Conservation (phyloP, 495 filamentous ascomycete genomes). For the Pyrenula aspistea region DNA sequence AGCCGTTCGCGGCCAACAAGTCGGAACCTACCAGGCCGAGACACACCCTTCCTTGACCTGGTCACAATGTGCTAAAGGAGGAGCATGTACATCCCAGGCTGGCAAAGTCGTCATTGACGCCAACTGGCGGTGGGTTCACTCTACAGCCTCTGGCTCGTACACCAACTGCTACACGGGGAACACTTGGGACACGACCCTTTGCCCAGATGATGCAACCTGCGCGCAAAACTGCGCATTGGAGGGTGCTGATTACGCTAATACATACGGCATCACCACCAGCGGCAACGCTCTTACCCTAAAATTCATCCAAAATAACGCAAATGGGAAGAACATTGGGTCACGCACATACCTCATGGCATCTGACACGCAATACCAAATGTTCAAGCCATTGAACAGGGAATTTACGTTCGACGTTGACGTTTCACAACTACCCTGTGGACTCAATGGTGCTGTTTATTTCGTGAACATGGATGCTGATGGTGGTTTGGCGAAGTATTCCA, state of each 20-base stretch:
- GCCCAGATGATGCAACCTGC: slow-evolving; percentile 40
- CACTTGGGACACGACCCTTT: slow-evolving; percentile 42
- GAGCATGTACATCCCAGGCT: slow-evolving; percentile 36
- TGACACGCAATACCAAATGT: slow-evolving; percentile 44
- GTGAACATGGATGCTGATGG: slow-evolving; percentile 53
- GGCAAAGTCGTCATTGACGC: slow-evolving; percentile 51
- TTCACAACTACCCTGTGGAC: slow-evolving; percentile 52
- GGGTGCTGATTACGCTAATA: slow-evolving; percentile 42
- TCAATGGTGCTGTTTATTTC: slow-evolving; percentile 64
- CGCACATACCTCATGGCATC: slow-evolving; percentile 48
- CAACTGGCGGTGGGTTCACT: slow-evolving; percentile 54
- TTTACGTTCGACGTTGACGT: slow-evolving; percentile 60
- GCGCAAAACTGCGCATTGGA: slow-evolving; percentile 50
- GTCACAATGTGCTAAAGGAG: slow-evolving; percentile 37
- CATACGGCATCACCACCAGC: slow-evolving; percentile 43
- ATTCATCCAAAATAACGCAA: slow-evolving; percentile 32
- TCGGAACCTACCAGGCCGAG: slow-evolving; percentile 42
- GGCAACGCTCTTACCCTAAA: slow-evolving; percentile 41
- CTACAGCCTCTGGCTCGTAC: slow-evolving; percentile 25
- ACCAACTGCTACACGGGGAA: slow-evolving; percentile 58
- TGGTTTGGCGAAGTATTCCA: slow-evolving; percentile 33
- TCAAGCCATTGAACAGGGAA: slow-evolving; percentile 48
- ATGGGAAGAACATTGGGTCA: slow-evolving; percentile 37
- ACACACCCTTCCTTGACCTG: slow-evolving; percentile 47
- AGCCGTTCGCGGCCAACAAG: slow-evolving; percentile 29